These are phyloP conservation scores for Prunus padus DNA, from an alignment of 306 rosid genomes.

Conservation along the genomic window DNA sequence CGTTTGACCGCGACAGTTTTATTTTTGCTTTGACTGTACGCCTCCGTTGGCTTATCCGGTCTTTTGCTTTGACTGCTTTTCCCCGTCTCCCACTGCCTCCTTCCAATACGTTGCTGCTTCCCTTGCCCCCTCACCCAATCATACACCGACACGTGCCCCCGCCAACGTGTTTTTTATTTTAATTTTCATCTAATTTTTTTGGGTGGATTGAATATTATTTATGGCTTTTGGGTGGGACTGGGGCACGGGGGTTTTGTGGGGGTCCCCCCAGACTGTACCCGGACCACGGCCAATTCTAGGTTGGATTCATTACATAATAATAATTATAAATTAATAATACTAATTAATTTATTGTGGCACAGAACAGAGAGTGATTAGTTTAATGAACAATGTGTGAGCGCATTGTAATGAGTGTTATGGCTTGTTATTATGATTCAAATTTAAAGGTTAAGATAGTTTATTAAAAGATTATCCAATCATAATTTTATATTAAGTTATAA, in stretches of 20 bases:
- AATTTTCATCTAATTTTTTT: constrained; percentile 21
- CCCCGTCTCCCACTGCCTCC: constrained; percentile 12
- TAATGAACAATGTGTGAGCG: background rate
- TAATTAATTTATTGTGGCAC: background rate
- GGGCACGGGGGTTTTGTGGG: too few species aligned
- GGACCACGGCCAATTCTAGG: background rate
- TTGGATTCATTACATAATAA: background rate
- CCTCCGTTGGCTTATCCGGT: constrained; percentile 56
- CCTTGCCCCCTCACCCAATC: constrained; percentile 26
- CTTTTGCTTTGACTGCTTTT: constrained; percentile 59
- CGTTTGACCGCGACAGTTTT: constrained; percentile 58
- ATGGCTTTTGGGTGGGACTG: too few species aligned
- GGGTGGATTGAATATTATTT: too few species aligned
- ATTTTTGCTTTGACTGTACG: constrained; percentile 73
- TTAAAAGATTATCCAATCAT: background rate
- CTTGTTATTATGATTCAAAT: constrained; percentile 5
- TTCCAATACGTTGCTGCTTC: constrained; percentile 22
- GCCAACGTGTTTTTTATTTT: constrained; percentile 3
- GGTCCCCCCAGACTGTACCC: too few species aligned
- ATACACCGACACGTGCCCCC: constrained; percentile 30
- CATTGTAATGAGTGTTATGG: background rate
- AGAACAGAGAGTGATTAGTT: background rate
- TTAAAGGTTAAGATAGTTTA: background rate
- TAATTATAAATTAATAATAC: too few species aligned
- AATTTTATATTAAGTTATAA: background rate